Evolutionary conservation across 345 rosid genomes (phyloP), one percentile per base, ranked within the genome.

Genomic region (Nasturtium officinale): DNA sequence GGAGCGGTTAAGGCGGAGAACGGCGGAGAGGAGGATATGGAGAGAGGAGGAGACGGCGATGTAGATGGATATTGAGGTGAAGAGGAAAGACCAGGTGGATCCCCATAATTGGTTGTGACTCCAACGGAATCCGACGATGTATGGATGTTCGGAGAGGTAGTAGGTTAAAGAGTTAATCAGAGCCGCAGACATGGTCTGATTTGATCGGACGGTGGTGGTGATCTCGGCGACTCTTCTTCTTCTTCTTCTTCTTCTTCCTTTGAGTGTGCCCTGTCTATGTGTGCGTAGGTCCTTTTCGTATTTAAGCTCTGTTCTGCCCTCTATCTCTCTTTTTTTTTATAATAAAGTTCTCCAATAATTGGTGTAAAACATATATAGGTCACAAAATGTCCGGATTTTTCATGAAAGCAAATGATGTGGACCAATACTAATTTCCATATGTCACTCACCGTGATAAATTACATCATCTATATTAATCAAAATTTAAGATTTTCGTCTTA

Each of bases 81-180:
- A 68, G 38, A 94, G 89, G 71, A 94, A 94, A 2, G 83, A 83
- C 98, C 97, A 94, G 35, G 98, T 89, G 83, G 98, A 86, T 52
- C 91, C 96, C 87, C 87, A 94, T 37, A 91, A 86, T 57, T 91
- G 89, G 82, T 78, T 69, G 79, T 87, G 86, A 69, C 91, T 87
- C 98, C 98, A 94, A 43, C 95, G 94, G 88, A 94, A 94, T 32
- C 71, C 67, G 46, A 89, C 78, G 57, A 94, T 84, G 4, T 85
- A 66, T 1, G 98, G 98, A 75, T 93, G 98, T 61, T 90, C 85
- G 16, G 96, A 80, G 56, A 93, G 92, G 85, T 83, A 87, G 67
- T 86, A 85, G 5, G 81, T 75, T 12, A 90, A 7, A 7, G 84
- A 58, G 61, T 63, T 65, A 42, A 76, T 45, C 58, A 50, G 30